Base-by-base conservation (phyloP, 495 filamentous ascomycete genomes). In the Corynascus novoguineensis region DNA sequence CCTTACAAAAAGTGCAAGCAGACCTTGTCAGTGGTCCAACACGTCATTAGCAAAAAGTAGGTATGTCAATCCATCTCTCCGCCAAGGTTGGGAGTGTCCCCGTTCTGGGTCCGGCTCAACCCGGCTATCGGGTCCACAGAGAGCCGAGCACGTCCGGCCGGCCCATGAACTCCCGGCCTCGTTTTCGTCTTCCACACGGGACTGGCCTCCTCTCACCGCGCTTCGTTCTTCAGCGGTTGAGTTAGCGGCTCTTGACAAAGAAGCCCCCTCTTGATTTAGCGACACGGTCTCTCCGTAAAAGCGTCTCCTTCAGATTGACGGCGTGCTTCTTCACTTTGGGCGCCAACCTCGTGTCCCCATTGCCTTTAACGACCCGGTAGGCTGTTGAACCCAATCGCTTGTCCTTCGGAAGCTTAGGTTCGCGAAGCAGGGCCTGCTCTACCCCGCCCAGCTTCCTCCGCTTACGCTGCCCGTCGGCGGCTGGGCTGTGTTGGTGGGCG, bases 331-430 rank as follows among this genome's bases (percentile, higher is more conserved):
- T 64, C 31, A 61, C 52, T 59, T 68, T 72, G 8, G 75, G 75
- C n/a, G 76, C 71, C 37, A 78, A 60, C 17, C 57, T 64, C 31
- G 35, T 50, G 54, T 75, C 68, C 8, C 59, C 61, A 11, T 60
- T 53, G 17, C 66, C 60, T 15, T 57, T 59, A 37, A 74, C 55
- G 6, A 78, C 73, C 29, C 75, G 57, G 47, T 74, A 79, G 50
- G 73, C 67, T 9, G 75, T 76, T 5, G 71, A 63, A 3, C 73
- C 75, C 11, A 74, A 60, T 44, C 64, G 56, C 44, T 65, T 61
- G 50, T 79, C 76, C 53, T 65, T 64, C 17, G 69, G 63, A 12
- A 34, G 51, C 55, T 65, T 69, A 50, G 61, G 64, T 15, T 65
- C 64, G 21, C 53, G 55, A 22, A 62, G 57, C 22, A 71, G 55